These are phyloP conservation scores for Candida insectalens DNA, from an alignment of 805 yeast species.

Conservation along the genomic window DNA sequence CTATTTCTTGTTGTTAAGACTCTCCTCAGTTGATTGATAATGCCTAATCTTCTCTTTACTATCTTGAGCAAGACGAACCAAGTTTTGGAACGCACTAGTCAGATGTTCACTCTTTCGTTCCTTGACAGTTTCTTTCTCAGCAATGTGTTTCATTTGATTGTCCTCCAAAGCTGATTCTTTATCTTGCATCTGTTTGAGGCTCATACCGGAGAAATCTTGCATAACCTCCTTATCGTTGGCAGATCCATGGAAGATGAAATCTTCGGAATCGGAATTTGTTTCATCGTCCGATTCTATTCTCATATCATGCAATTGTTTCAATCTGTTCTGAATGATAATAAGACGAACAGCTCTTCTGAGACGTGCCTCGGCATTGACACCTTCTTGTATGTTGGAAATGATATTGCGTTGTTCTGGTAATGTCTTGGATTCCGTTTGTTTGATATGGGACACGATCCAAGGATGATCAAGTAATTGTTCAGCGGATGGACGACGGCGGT, in stretches of 20 bases:
- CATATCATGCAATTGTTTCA: slow-evolving; percentile 56
- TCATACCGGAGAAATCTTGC: slow-evolving; percentile 14
- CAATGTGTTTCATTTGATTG: neutral
- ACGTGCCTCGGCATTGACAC: slow-evolving; percentile 75
- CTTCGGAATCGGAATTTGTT: slow-evolving; percentile 23
- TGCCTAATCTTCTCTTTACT: slow-evolving; percentile 21
- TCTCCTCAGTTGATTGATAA: too few relatives aligned
- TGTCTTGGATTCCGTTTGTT: slow-evolving; percentile 7
- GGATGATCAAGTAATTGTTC: slow-evolving; percentile 53
- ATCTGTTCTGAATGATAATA: slow-evolving; percentile 71
- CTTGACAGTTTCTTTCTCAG: slow-evolving; percentile 1
- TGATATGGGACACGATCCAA: slow-evolving; percentile 54
- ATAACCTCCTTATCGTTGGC: slow-evolving; percentile 36
- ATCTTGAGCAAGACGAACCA: slow-evolving; percentile 23
- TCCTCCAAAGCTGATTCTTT: neutral
- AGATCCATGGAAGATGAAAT: slow-evolving; percentile 21
- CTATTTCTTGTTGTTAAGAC: too few relatives aligned
- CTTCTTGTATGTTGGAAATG: slow-evolving; percentile 70
- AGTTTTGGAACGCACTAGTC: slow-evolving; percentile 21
- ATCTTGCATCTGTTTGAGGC: neutral
- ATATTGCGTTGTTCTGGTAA: slow-evolving; percentile 37
- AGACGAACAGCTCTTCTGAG: slow-evolving; percentile 80
- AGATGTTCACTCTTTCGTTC: slow-evolving; percentile 17
- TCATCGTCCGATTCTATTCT: slow-evolving; percentile 43
- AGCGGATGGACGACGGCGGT: slow-evolving; percentile 61